A percentile compares a stretch with the other conserved stretches of the same genome.
These are phyloP conservation scores for Magnusiomyces ingens DNA, from an alignment of 1,139 yeast species.

Conservation along the genomic window DNA sequence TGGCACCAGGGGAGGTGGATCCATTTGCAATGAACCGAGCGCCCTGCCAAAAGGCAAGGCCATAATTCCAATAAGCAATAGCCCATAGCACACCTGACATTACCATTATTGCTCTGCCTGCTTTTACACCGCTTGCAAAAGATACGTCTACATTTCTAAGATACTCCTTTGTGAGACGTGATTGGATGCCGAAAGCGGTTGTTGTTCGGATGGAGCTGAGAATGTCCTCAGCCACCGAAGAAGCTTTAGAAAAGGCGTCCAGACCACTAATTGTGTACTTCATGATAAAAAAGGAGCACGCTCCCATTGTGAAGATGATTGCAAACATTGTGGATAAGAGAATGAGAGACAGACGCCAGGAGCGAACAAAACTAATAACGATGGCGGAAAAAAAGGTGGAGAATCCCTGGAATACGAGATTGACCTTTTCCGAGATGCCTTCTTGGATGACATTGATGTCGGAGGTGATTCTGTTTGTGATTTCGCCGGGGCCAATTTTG, in stretches of 20 bases:
- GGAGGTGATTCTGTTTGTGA: conserved; percentile 40
- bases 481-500: conserved; percentile 40
- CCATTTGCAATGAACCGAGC: conserved; percentile 35
- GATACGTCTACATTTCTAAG: conserved; percentile 7
- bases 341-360: conserved; percentile 37
- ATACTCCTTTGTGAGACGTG: conserved; percentile 32
- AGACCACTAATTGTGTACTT: conserved; percentile 30
- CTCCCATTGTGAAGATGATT: conserved; percentile 28
- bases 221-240: conserved; percentile 40
- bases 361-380: conserved; percentile 36
- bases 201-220: conserved; percentile 38
- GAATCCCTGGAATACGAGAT: conserved; percentile 34
- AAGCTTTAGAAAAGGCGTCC: conserved; percentile 33
- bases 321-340: conserved; percentile 33
- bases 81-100: conserved; percentile 37
- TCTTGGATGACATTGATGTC: conserved; percentile 40
- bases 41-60: conserved; percentile 41
- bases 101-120: conserved; percentile 25
- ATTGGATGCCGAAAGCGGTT: conserved; percentile 40
- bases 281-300: conserved; percentile 29
- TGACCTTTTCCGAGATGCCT: conserved; percentile 42
- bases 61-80: conserved; percentile 33
- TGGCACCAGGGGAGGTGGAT: conserved; percentile 29
- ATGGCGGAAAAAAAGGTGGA: conserved; percentile 38
- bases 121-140: conserved; percentile 23